phyloP scores from a whole-genome alignment of 768 basidiomycete species.

The Kwoniella sp. region DNA sequence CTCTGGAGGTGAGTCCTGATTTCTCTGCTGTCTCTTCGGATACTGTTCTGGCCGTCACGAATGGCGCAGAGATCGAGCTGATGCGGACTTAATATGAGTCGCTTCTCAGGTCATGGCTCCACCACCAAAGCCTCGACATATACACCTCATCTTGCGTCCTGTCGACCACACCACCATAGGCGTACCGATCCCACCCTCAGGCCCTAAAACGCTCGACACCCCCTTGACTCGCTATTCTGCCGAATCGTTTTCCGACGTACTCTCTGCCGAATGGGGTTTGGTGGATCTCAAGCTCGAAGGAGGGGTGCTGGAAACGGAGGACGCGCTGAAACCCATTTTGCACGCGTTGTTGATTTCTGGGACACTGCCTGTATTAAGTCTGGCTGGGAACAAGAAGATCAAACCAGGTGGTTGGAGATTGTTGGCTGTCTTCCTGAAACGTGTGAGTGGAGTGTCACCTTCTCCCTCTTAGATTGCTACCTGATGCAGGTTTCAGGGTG shows the following conservation, averaged over 20 bases:
- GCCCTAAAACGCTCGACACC: constrained; percentile 65
- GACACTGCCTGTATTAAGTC: constrained; percentile 75
- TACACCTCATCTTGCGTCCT: constrained; percentile 30
- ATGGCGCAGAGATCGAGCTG: too few relatives aligned
- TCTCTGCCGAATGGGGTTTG: constrained; percentile 90
- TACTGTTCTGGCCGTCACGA: neutral
- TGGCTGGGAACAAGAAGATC: constrained; percentile 82
- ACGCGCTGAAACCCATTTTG: constrained; percentile 77
- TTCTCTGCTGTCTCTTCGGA: neutral
- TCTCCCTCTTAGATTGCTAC: neutral
- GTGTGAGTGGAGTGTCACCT: constrained; percentile 59
- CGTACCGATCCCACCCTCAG: constrained; percentile 64
- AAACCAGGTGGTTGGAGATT: constrained; percentile 75
- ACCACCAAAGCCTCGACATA: constrained; percentile 33
- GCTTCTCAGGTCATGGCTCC: constrained; percentile 27
- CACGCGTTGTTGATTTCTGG: constrained; percentile 85
- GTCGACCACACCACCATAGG: constrained; percentile 24
- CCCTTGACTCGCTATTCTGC: constrained; percentile 68
- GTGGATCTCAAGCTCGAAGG: constrained; percentile 80
- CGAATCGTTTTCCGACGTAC: constrained; percentile 83
- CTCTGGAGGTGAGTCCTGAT: constrained; percentile 45
- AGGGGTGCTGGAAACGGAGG: constrained; percentile 83
- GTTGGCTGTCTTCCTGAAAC: constrained; percentile 75
- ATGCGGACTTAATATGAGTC: neutral
- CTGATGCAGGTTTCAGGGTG: too few relatives aligned